Percentiles rank a stretch among this genome's conserved stretches.
phyloP scores from a whole-genome alignment of 176 grass and related monocot species.

The Lolium rigidum region DNA sequence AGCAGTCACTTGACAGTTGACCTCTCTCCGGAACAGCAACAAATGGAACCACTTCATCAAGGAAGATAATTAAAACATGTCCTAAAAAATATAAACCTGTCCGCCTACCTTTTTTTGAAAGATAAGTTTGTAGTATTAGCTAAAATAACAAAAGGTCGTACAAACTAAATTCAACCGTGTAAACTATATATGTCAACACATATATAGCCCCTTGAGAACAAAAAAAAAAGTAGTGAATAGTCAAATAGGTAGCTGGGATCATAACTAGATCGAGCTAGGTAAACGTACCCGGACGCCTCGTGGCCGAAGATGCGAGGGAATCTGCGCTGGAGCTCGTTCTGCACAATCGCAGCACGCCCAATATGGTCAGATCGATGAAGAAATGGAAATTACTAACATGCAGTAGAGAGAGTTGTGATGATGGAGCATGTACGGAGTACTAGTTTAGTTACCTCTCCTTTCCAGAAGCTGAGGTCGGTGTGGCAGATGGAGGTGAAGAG shows the following conservation, averaged over 20 bases:
- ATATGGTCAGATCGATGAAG: too few relatives aligned
- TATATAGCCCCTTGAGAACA: background rate
- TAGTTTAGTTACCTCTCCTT: slow-evolving; percentile 65
- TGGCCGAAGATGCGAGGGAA: slow-evolving; percentile 92
- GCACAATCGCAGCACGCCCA: too few relatives aligned
- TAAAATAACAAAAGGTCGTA: background rate
- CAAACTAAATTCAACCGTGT: background rate
- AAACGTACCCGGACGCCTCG: slow-evolving; percentile 80
- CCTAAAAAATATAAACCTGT: background rate
- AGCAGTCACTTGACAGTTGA: background rate
- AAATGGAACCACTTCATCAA: background rate
- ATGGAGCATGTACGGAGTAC: too few relatives aligned
- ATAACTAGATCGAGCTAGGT: background rate
- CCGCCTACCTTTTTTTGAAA: background rate
- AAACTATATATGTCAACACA: background rate
- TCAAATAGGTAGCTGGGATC: background rate
- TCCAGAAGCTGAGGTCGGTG: slow-evolving; percentile 82
- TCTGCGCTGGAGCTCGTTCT: slow-evolving; percentile 75
- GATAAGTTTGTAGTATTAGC: background rate
- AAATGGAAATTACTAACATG: too few relatives aligned
- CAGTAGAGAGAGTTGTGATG: background rate
- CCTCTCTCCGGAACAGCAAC: background rate
- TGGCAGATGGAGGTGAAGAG: slow-evolving; percentile 94
- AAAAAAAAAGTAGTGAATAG: background rate
- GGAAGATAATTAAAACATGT: background rate